Conservation (phyloP, 495 filamentous ascomycete species). For the Annulohypoxylon maeteangense region DNA sequence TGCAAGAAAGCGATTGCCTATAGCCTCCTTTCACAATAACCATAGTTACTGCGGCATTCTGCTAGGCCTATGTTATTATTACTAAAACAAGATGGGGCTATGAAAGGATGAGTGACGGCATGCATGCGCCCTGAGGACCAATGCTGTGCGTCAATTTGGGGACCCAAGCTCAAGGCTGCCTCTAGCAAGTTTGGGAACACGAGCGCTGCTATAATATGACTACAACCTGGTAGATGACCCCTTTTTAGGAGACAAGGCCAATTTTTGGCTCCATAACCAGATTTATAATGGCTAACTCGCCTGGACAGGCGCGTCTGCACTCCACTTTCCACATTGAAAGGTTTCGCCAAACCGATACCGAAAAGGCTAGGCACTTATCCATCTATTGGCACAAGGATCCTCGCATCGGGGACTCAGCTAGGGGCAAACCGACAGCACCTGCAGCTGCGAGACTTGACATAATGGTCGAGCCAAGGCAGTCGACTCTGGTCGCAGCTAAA, state of each 20-base stretch:
- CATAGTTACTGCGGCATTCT: not conserved
- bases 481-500: slow-evolving; percentile 11
- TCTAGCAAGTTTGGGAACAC: not conserved
- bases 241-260: not conserved
- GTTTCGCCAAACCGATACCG: slow-evolving; percentile 24
- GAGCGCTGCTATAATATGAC: not conserved
- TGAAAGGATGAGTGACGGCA: not conserved
- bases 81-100: not conserved
- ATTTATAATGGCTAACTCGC: not conserved
- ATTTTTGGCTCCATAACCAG: not conserved
- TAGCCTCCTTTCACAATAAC: not conserved
- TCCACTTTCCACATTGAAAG: not conserved
- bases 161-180: slow-evolving; percentile 6
- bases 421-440: slow-evolving; percentile 2
- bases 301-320: not conserved
- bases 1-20: not conserved
- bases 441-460: slow-evolving; percentile 8
- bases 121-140: not conserved
- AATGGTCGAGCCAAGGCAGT: not conserved
- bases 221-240: not conserved
- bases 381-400: not conserved
- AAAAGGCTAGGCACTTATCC: slow-evolving; percentile 1
- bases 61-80: not conserved
- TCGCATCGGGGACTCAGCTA: not conserved
- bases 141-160: not conserved